Evolutionary conservation across 495 filamentous ascomycete genomes (phyloP), one percentile per base, ranked within the genome.

Genomic region (Trypethelium eluteriae): DNA sequence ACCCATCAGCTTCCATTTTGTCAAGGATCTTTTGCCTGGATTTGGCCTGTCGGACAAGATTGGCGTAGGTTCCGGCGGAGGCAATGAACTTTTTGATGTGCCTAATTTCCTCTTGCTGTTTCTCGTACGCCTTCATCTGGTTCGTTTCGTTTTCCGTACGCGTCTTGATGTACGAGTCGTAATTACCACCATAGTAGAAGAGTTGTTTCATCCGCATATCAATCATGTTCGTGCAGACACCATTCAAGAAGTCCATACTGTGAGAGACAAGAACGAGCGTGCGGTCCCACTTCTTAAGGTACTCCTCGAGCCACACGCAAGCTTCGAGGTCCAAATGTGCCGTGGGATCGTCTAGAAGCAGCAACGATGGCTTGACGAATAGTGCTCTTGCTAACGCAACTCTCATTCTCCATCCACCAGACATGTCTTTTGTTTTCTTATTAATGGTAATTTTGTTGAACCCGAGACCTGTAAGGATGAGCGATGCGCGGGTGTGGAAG

Each of bases 71-170:
- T 92, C 94, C 94, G 64, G 95, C 94, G 62, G 93, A 97, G 70
- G 94, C 94, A 76, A 99, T 99, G 84, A 99, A 99, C 81, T 97
- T 96, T 85, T 99, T 99, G 86, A 99, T 99, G 81, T 99, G 94
- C 69, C 86, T 81, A 74, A 99, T 99, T 84, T 99, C 94, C 67
- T 99, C 94, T 76, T 99, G 94, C 75, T 99, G 94, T 83, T 99
- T 99, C 76, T 87, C 82, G 83, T 99, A 99, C 59, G 95, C 93
- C 81, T 97, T 99, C 85, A 86, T 88, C 82, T 99, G 95, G 82
- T 99, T 99, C 76, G 85, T 87, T 80, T 99, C 94, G 79, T 98
- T 90, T 75, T 99, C 94, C 39, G 82, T 78, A 66, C 94, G 85
- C 35, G 95, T 98, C 89, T 98, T 98, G 77, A 88, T 83, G 82